Conservation (phyloP, 2,329 filamentous ascomycete genomes). For the Botrytis cinerea region DNA sequence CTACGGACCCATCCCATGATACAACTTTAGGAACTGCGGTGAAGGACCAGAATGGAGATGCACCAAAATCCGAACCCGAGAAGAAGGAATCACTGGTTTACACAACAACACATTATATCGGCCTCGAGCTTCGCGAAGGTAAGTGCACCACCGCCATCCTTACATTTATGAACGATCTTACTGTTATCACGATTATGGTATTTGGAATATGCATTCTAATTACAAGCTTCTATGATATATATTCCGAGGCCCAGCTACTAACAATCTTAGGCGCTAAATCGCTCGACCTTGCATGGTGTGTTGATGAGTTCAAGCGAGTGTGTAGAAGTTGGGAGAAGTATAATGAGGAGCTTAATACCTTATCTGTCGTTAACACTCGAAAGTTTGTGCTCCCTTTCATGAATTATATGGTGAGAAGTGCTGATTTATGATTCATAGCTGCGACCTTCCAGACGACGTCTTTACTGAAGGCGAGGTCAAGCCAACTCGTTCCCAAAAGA, state of each 20-base stretch:
- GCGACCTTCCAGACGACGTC: conserved; percentile 85
- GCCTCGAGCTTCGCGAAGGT: conserved; percentile 77
- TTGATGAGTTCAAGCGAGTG: conserved; percentile 81
- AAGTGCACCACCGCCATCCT: conserved; percentile 41
- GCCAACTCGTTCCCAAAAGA: conserved; percentile 48
- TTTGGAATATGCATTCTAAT: conserved; percentile 12
- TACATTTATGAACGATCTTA: not conserved
- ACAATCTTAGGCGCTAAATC: conserved; percentile 61
- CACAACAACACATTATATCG: conserved; percentile 93
- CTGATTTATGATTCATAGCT: conserved; percentile 53
- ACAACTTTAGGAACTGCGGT: conserved; percentile 46
- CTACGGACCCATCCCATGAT: conserved; percentile 46
- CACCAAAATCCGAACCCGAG: conserved; percentile 40
- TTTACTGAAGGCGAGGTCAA: conserved; percentile 79
- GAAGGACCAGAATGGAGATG: conserved; percentile 42
- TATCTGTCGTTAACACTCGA: conserved; percentile 73
- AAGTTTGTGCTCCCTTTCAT: conserved; percentile 60
- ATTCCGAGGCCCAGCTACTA: conserved; percentile 39
- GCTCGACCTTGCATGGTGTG: conserved; percentile 77
- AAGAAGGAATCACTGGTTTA: conserved; percentile 55
- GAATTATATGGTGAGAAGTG: conserved; percentile 26
- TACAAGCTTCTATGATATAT: not conserved
- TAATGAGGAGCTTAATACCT: conserved; percentile 70
- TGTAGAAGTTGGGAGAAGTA: conserved; percentile 77
- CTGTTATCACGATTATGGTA: not conserved